These are phyloP conservation scores for Candida boidinii DNA, from an alignment of 805 yeast genomes.

Conservation along the genomic window DNA sequence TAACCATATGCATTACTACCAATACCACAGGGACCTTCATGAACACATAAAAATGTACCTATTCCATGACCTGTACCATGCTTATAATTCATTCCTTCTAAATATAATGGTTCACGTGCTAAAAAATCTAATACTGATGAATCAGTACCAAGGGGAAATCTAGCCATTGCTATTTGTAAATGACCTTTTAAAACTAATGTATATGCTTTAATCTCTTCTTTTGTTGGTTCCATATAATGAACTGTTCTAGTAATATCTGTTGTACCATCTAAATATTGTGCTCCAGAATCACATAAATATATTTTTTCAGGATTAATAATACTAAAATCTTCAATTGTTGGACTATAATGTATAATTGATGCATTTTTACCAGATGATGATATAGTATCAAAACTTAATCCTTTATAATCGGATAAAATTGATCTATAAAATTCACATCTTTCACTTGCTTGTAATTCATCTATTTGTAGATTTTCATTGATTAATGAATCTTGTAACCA, in stretches of 20 bases:
- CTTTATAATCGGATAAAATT: constrained; percentile 42
- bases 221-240: constrained; percentile 53
- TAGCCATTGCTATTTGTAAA: constrained; percentile 70
- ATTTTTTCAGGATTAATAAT: constrained; percentile 59
- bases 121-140: constrained; percentile 73
- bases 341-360: constrained; percentile 69
- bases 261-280: constrained; percentile 89
- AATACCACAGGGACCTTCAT: constrained; percentile 89
- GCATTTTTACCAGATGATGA: constrained; percentile 72
- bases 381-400: constrained; percentile 69
- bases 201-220: constrained; percentile 56
- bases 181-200: constrained; percentile 90
- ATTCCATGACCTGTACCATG: constrained; percentile 99
- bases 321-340: constrained; percentile 48
- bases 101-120: constrained; percentile 79
- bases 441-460: constrained; percentile 50
- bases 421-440: constrained; percentile 41
- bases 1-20: constrained; percentile 33
- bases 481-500: too few relatives aligned
- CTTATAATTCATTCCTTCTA: constrained; percentile 73
- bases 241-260: constrained; percentile 91
- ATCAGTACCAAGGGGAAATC: constrained; percentile 68
- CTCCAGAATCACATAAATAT: constrained; percentile 82
- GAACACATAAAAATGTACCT: constrained; percentile 87
- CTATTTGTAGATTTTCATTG: constrained; percentile 46